Evolutionary conservation across 257 asterid species (phyloP).

Genomic region (Galeopsis tetrahit): DNA sequence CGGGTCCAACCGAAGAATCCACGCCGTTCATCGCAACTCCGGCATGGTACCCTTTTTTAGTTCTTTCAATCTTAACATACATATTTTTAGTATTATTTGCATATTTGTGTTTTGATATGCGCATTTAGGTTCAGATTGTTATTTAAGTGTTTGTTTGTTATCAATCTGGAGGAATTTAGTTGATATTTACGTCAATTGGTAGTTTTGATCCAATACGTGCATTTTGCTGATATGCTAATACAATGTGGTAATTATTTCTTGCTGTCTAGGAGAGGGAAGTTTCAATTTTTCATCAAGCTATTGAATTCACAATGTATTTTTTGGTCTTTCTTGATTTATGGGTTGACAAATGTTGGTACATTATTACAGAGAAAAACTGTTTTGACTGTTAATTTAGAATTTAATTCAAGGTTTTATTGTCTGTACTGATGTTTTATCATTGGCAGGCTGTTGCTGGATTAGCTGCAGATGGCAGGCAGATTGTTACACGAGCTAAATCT

Average conservation of each 20-base stretch:
- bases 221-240: not conserved
- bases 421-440: slow-evolving; percentile 26
- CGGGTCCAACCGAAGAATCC: slow-evolving; percentile 83
- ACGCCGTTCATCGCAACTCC: slow-evolving; percentile 79
- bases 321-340: not conserved
- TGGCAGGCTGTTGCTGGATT: slow-evolving; percentile 82
- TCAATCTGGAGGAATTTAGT: slow-evolving; percentile 11
- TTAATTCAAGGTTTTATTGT: not conserved
- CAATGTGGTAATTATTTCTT: not conserved
- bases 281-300: slow-evolving; percentile 13
- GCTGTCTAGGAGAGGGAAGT: not conserved
- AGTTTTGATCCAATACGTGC: slow-evolving; percentile 18
- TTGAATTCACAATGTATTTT: not conserved
- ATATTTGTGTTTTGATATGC: not conserved
- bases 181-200: not conserved
- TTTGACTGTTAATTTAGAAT: not conserved
- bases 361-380: not conserved
- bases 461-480: slow-evolving; percentile 92
- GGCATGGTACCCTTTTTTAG: slow-evolving; percentile 61
- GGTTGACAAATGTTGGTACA: not conserved
- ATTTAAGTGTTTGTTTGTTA: slow-evolving; percentile 10
- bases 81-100: not conserved
- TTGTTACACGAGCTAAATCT: slow-evolving; percentile 78
- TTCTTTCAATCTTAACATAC: not conserved
- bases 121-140: slow-evolving; percentile 4